Conservation (phyloP, 495 filamentous ascomycete genomes). For the Choiromyces venosus region DNA sequence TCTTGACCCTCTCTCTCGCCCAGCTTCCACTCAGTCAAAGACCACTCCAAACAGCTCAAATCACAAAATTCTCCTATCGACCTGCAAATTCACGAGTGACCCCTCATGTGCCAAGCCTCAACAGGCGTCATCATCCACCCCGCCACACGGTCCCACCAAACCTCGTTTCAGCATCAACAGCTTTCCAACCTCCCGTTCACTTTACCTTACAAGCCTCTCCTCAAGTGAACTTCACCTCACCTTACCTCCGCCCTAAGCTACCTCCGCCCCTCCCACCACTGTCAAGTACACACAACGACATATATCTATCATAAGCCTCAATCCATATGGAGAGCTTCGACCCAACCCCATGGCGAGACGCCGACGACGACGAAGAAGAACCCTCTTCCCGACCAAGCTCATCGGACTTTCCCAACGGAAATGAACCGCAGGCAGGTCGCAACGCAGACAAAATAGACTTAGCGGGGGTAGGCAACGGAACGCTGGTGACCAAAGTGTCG, state of each 20-base stretch:
- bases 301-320: neutral
- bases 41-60: neutral
- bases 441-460: conserved; percentile 57
- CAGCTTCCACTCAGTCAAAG: neutral
- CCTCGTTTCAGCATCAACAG: neutral
- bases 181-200: neutral
- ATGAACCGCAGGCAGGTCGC: conserved; percentile 52
- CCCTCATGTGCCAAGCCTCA: neutral
- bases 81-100: neutral
- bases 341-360: conserved; percentile 28
- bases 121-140: neutral
- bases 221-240: neutral
- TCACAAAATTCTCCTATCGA: neutral
- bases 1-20: neutral
- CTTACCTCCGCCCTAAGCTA: neutral
- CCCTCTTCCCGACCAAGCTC: conserved; percentile 24
- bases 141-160: neutral
- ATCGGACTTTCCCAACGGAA: conserved; percentile 17
- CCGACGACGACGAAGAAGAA: conserved; percentile 31
- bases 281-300: neutral
- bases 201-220: neutral
- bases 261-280: neutral
- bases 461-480: conserved; percentile 67
- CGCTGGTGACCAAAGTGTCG: conserved; percentile 74
- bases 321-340: conserved; percentile 32